Conservation (phyloP, 257 asterid species). For the Sherardia arvensis region DNA sequence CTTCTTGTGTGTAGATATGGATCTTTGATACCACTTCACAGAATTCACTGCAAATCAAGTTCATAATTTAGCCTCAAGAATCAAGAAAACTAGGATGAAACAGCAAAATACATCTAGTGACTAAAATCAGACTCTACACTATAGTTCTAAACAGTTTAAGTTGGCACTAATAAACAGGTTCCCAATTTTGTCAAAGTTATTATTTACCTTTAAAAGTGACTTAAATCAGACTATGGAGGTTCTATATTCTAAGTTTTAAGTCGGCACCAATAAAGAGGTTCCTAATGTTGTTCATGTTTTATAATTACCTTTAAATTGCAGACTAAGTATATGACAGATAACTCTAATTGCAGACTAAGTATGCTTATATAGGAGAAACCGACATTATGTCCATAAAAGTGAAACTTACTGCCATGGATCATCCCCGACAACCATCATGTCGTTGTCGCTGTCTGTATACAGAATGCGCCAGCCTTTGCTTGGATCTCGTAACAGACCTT, state of each 20-base stretch:
- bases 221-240: too few relatives aligned
- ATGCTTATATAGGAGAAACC: neutral
- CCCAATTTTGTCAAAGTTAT: neutral
- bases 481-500: constrained; percentile 68
- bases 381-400: neutral
- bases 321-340: neutral
- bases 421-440: constrained; percentile 97
- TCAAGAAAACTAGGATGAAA: neutral
- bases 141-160: neutral
- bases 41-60: constrained; percentile 55
- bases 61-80: neutral
- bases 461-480: constrained; percentile 81
- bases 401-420: constrained; percentile 96
- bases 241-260: too few relatives aligned
- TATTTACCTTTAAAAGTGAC: too few relatives aligned
- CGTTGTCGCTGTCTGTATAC: constrained; percentile 91
- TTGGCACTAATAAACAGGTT: neutral
- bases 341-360: neutral
- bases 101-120: neutral
- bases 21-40: constrained; percentile 74
- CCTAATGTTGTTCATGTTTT: neutral
- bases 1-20: constrained; percentile 85
- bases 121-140: neutral
- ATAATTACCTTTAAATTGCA: too few relatives aligned
- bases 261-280: neutral